Evolutionary conservation across 345 rosid genomes (phyloP), one percentile per base, ranked within the genome.

Genomic region (Tarenaya hassleriana): DNA sequence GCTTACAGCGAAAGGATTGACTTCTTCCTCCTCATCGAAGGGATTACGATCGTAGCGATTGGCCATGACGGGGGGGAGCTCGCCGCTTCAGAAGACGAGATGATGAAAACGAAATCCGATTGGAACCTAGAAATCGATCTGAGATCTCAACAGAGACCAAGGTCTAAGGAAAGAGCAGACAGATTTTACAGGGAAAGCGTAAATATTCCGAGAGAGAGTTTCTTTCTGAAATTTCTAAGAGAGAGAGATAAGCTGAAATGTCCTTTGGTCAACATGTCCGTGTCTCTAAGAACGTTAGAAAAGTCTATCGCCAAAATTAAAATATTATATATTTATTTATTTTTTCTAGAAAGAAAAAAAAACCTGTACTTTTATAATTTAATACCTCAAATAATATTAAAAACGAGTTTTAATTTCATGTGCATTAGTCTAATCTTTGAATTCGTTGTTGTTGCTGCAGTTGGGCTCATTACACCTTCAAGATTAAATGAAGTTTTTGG

Each of bases 1-100:
- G 69, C 94, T 72, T 51, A 92, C 98, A 7, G 94, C 64, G 73
- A 92, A 92, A 61, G 98, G 98, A 69, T 92, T 92, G 54, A 88
- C 96, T 74, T 80, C 87, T 41, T 85, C 82, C 29, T 88, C 98
- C 35, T 84, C 96, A 20, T 77, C 98, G 58, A 87, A 92, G 12
- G 94, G 94, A 19, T 84, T 83, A 45, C 60, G 64, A 47, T 84
- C 88, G 68, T 69, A 76, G 39, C 85, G 82, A 42, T 79, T 69
- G 54, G 88, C 88, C 92, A 84, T 83, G 17, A 4, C 35, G n/a
- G 21, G 55, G 50, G 54, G 50, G 7, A 39, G 32, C 5, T 56
- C 65, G 9, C 20, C 10, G 27, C 6, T 33, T 31, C 31, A 4
- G 1, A 7, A 31, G 29, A 14, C 8, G 17, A 14, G 14, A 43